Base-by-base conservation (phyloP, 106 monocot species). In the Phalaenopsis aphrodite region DNA sequence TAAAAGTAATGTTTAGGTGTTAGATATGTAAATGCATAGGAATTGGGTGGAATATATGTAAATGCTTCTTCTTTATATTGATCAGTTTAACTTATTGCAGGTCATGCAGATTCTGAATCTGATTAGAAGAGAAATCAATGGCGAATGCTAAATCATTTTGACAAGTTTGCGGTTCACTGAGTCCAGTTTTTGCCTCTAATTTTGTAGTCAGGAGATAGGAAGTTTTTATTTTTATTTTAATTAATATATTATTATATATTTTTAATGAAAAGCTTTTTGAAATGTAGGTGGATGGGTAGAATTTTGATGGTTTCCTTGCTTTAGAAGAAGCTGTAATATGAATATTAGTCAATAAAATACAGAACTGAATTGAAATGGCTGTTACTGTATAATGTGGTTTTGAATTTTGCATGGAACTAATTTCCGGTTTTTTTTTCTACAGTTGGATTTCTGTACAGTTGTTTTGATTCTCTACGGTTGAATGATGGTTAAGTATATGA, bases 71-170 rank as follows among this genome's bases (percentile, higher is more conserved):
- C 39, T 30, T 71, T 71, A 23, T 71, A 16, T 41, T 41, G 71
- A 71, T 71, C 71, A 17, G 15, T 17, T 71, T 39, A 52, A 12
- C 14, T 5, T 14, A 6, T 71, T 41, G 1, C 38, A 71, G 71
- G 71, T 71, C 15, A 71, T 71, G 71, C 39, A 71, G 71, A 39
- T 14, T 41, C 39, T 71, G 71, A 71, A 71, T 30, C 71, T 71
- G 16, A 71, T 71, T 14, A 71, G 71, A 71, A 71, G 71, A 71
- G 38, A 71, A 39, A 41, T 71, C 11, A 41, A 41, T 41, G 41
- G 23, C 7, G 71, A 71, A 65, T 65, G 8, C 4, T 24, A 65
- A 24, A 65, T 65, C 6, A 24, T 65, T 24, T 24, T 6, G 23
- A 30, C 64, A 9, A 30, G 64, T 65, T 65, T 65, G 1, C 24